phyloP scores from a whole-genome alignment of 2,329 filamentous ascomycete species.

The Alternaria dauci region DNA sequence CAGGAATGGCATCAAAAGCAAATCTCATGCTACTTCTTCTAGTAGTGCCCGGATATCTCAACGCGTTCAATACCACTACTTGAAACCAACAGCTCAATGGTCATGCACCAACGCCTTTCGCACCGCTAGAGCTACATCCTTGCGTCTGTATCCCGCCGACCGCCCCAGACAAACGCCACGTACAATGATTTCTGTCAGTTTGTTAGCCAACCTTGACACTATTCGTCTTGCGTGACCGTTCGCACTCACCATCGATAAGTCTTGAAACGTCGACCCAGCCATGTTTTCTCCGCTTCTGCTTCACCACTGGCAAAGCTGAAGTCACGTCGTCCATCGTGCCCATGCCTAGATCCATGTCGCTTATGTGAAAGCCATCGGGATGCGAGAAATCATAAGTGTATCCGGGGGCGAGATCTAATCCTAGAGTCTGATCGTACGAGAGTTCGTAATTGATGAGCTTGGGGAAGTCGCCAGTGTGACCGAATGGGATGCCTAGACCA shows the following conservation, averaged over 20 bases:
- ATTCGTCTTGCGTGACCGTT: background rate
- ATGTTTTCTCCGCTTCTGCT: conserved; percentile 44
- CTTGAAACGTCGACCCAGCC: conserved; percentile 56
- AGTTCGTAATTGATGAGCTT: conserved; percentile 29
- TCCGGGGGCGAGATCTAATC: conserved; percentile 44
- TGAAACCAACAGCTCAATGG: background rate
- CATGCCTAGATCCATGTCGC: conserved; percentile 26
- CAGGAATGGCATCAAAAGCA: conserved; percentile 2
- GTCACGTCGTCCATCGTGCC: conserved; percentile 27
- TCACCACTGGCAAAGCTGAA: conserved; percentile 27
- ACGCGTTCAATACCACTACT: background rate
- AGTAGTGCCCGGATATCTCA: background rate
- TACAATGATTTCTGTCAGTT: conserved; percentile 44
- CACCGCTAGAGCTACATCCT: conserved; percentile 55
- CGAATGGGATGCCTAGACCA: conserved; percentile 36
- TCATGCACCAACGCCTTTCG: conserved; percentile 42
- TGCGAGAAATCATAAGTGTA: conserved; percentile 32
- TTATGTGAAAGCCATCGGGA: conserved; percentile 16
- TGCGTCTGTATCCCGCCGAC: conserved; percentile 54
- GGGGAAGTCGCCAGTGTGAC: conserved; percentile 16
- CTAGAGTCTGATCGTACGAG: conserved; percentile 43
- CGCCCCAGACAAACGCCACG: conserved; percentile 55
- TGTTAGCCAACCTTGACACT: conserved; percentile 31
- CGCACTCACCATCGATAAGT: conserved; percentile 54
- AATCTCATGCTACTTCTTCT: background rate